Conservation (phyloP, 495 filamentous ascomycete genomes). For the Physcia stellaris region DNA sequence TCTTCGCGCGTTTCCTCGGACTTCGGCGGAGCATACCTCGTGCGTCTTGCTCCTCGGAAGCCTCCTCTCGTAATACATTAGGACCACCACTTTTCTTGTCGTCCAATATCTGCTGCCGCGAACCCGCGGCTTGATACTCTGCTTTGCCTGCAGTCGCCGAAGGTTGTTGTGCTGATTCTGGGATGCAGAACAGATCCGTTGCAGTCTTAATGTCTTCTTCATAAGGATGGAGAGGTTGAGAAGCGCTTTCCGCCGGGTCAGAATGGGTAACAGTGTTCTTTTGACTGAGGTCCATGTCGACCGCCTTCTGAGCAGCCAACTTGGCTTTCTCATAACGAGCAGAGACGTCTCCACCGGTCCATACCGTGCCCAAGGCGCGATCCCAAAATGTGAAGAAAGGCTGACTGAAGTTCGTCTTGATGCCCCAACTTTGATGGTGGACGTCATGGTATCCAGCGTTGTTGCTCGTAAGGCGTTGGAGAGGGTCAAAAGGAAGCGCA, state of each 20-base stretch:
- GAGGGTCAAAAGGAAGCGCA: slow-evolving; percentile 64
- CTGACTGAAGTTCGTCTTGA: slow-evolving; percentile 66
- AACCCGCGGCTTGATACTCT: slow-evolving; percentile 15
- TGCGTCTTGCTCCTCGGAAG: slow-evolving; percentile 14
- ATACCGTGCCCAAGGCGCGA: slow-evolving; percentile 53
- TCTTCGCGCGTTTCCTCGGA: slow-evolving; percentile 9
- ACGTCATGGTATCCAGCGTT: slow-evolving; percentile 81
- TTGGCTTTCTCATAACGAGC: slow-evolving; percentile 29
- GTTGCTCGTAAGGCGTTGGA: slow-evolving; percentile 68
- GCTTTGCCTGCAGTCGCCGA: slow-evolving; percentile 15
- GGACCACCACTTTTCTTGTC: slow-evolving; percentile 12
- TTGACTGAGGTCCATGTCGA: slow-evolving; percentile 12
- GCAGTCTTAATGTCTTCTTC: slow-evolving; percentile 13
- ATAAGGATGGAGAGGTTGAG: slow-evolving; percentile 9
- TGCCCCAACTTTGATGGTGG: slow-evolving; percentile 84
- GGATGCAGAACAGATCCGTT: slow-evolving; percentile 4
- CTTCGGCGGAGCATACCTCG: slow-evolving; percentile 4
- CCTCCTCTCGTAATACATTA: slow-evolving; percentile 10
- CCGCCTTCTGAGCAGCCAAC: slow-evolving; percentile 20
- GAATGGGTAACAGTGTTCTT: slow-evolving; percentile 10
- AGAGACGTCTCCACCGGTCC: slow-evolving; percentile 47
- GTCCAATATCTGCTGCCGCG: slow-evolving; percentile 18
- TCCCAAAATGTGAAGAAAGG: slow-evolving; percentile 88
- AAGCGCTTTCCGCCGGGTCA: slow-evolving; percentile 7
- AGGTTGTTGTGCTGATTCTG: slow-evolving; percentile 6